phyloP scores from a whole-genome alignment of 2,329 filamentous ascomycete species.

The Metarhizium brunneum region DNA sequence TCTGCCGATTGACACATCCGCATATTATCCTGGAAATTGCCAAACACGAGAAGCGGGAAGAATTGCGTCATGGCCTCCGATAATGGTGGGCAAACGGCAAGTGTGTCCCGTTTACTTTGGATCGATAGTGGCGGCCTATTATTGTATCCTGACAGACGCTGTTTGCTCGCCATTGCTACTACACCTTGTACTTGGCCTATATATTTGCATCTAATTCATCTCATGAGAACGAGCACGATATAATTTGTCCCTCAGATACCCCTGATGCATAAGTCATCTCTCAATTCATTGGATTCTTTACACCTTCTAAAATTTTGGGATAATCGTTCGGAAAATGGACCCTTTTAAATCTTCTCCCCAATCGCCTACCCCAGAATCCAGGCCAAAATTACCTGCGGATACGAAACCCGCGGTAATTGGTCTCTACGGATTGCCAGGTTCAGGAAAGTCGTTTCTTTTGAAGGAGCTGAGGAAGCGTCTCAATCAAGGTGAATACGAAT shows the following conservation, averaged over 20 bases:
- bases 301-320: too few relatives aligned
- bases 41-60: not conserved
- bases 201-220: not conserved
- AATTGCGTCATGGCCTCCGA: not conserved
- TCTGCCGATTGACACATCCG: too few relatives aligned
- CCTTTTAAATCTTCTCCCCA: not conserved
- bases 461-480: slow-evolving; percentile 27
- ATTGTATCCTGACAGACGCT: too few relatives aligned
- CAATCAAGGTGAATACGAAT: slow-evolving; percentile 25
- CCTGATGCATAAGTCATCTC: too few relatives aligned
- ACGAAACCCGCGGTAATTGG: slow-evolving; percentile 36
- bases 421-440: slow-evolving; percentile 44
- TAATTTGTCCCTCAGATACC: not conserved
- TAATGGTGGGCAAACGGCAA: not conserved
- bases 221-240: not conserved
- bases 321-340: not conserved
- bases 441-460: slow-evolving; percentile 41
- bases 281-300: too few relatives aligned
- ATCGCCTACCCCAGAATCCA: not conserved
- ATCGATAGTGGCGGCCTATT: not conserved
- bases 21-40: not conserved
- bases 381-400: not conserved
- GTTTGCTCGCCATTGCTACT: not conserved
- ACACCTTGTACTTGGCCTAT: not conserved
- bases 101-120: not conserved